These are phyloP conservation scores for Aurinia saxatilis DNA, from an alignment of 345 rosid genomes.

Conservation along the genomic window DNA sequence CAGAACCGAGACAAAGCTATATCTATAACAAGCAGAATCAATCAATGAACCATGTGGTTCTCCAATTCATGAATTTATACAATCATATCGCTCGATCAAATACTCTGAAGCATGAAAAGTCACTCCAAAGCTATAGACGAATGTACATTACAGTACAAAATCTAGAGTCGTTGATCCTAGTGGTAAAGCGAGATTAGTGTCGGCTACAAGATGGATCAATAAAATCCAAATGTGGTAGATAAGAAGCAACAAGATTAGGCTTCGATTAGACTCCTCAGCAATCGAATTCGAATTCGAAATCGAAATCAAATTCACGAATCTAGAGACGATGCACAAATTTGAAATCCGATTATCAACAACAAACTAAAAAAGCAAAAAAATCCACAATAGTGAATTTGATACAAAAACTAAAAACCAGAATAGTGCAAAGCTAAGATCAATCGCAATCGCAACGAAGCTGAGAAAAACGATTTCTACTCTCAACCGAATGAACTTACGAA, in stretches of 20 bases:
- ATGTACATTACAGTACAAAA: background rate
- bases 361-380: background rate
- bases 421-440: slow-evolving; percentile 6
- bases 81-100: background rate
- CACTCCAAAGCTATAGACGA: background rate
- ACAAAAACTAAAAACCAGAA: too few relatives aligned
- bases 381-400: background rate
- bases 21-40: background rate
- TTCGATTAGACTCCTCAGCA: background rate
- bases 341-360: slow-evolving; percentile 8
- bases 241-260: background rate
- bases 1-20: background rate
- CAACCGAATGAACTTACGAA: background rate
- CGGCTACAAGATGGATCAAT: slow-evolving; percentile 7
- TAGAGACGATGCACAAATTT: slow-evolving; percentile 8
- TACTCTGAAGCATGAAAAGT: background rate
- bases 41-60: background rate
- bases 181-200: background rate
- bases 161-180: background rate
- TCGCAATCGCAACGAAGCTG: background rate
- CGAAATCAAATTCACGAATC: background rate
- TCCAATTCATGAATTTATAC: background rate
- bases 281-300: background rate
- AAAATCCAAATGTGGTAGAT: background rate
- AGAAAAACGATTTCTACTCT: slow-evolving; percentile 10